Conservation (phyloP, 768 basidiomycete genomes). For the Leccinellum luteum region DNA sequence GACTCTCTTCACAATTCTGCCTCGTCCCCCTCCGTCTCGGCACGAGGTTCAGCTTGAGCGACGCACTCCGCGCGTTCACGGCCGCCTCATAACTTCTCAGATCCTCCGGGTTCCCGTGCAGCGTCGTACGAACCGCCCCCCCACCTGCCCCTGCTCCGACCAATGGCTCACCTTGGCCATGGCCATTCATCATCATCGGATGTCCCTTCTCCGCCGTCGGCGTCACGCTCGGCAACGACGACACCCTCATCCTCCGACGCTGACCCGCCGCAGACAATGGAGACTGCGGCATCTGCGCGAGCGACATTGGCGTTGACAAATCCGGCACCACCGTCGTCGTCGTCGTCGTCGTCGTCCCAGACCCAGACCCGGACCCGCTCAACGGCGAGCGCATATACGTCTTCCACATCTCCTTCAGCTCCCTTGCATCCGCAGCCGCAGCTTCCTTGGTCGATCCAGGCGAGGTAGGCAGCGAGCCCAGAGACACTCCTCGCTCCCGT, state of each 20-base stretch:
- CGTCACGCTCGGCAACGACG: conserved; percentile 71
- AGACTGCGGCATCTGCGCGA: conserved; percentile 25
- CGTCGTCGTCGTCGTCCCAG: background rate
- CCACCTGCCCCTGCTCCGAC: conserved; percentile 13
- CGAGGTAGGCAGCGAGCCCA: conserved; percentile 29
- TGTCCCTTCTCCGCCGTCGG: conserved; percentile 40
- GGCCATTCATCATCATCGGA: conserved; percentile 19
- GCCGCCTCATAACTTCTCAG: conserved; percentile 73
- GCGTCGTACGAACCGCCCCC: conserved; percentile 35
- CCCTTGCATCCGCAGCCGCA: conserved; percentile 36
- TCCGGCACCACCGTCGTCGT: conserved; percentile 7
- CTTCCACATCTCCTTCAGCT: conserved; percentile 72
- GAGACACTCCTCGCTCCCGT: conserved; percentile 25
- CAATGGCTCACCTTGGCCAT: conserved; percentile 18
- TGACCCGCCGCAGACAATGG: conserved; percentile 20
- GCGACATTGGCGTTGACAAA: conserved; percentile 6
- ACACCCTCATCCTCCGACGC: conserved; percentile 51
- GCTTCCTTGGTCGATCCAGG: conserved; percentile 33
- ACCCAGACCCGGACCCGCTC: conserved; percentile 30
- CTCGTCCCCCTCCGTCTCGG: conserved; percentile 37
- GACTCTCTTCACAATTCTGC: conserved; percentile 4
- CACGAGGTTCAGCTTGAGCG: conserved; percentile 55
- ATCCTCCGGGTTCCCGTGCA: conserved; percentile 55
- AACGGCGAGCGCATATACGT: conserved; percentile 70
- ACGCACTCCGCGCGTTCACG: conserved; percentile 64